These are phyloP conservation scores for Ajuga reptans DNA, from an alignment of 305 asterid genomes.

Conservation along the genomic window DNA sequence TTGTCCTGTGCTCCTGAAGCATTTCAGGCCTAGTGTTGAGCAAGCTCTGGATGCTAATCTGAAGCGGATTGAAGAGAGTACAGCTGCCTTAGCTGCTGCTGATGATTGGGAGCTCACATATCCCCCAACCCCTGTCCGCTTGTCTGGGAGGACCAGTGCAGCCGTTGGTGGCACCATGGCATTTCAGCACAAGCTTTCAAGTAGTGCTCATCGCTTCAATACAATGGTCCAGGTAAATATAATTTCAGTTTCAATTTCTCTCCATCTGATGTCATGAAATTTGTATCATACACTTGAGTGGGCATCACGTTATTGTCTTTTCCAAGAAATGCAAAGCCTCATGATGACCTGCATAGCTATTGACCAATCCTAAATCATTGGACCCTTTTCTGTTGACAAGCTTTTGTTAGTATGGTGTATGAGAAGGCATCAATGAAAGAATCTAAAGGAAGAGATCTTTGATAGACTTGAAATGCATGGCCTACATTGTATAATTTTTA, in stretches of 20 bases:
- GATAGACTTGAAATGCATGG: background rate
- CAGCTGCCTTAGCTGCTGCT: constrained; percentile 97
- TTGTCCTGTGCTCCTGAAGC: constrained; percentile 84
- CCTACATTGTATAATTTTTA: background rate
- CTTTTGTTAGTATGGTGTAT: background rate
- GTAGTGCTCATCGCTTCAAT: constrained; percentile 94
- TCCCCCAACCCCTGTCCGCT: constrained; percentile 62
- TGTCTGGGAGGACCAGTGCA: constrained; percentile 55
- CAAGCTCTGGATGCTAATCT: constrained; percentile 95
- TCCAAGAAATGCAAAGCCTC: constrained; percentile 10
- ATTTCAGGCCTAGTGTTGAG: constrained; percentile 93
- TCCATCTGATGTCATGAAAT: constrained; percentile 13
- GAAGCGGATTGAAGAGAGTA: constrained; percentile 93
- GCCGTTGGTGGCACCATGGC: constrained; percentile 38
- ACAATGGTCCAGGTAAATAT: constrained; percentile 81
- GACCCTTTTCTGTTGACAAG: background rate
- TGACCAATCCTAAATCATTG: background rate
- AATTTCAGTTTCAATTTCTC: constrained; percentile 12
- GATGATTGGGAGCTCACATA: constrained; percentile 90
- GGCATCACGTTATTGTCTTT: constrained; percentile 11
- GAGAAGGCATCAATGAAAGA: constrained; percentile 14
- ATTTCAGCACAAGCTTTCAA: constrained; percentile 78
- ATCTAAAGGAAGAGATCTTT: constrained; percentile 1
- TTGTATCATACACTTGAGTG: constrained; percentile 13
- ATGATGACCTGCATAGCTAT: constrained; percentile 9